Base-by-base conservation (phyloP, 148 eudicot genomes). In the Fallopia convolvulus region DNA sequence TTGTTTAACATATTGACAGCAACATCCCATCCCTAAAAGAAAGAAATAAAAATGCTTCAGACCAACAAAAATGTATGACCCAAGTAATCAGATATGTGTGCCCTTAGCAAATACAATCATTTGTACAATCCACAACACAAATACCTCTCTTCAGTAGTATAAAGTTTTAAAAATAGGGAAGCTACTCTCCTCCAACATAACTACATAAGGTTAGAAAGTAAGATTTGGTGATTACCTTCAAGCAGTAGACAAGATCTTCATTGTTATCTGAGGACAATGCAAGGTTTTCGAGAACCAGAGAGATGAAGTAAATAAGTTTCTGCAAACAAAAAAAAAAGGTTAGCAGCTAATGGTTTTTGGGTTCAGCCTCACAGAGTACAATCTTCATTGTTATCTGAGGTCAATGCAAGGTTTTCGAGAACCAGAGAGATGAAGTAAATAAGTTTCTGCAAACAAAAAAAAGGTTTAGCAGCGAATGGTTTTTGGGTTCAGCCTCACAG, bases 231-330 rank as follows among this genome's bases (percentile, higher is more conserved):
- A 68, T 80, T 87, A 95, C 99, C 99, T 91, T 95, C 61, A 91
- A 81, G 85, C 99, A 95, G 81, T 88, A 91, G 83, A 95, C 77
- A 75, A 95, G 90, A 86, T 93, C 99, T 83, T 91, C 97, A 80
- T 95, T 95, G 55, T 91, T 88, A 82, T 89, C 89, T 18, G 90
- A 88, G 75, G 99, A 93, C 60, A 95, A 89, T 30, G 93, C 91
- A 56, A 93, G 97, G 82, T 93, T 95, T 87, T 95, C 99, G 73
- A 91, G 82, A 79, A 90, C 90, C 81, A 95, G 89, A 75, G 93
- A 76, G 83, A 95, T 93, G 92, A 90, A 91, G 89, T 85, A 86
- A 88, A 95, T 95, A 70, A 93, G 85, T 89, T 91, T 91, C 99
- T 95, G 98, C 81, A 77, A 74, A 82, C 21, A 63, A 71, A 14